phyloP scores from a whole-genome alignment of 2,329 filamentous ascomycete species.

The Venturia pyrina region DNA sequence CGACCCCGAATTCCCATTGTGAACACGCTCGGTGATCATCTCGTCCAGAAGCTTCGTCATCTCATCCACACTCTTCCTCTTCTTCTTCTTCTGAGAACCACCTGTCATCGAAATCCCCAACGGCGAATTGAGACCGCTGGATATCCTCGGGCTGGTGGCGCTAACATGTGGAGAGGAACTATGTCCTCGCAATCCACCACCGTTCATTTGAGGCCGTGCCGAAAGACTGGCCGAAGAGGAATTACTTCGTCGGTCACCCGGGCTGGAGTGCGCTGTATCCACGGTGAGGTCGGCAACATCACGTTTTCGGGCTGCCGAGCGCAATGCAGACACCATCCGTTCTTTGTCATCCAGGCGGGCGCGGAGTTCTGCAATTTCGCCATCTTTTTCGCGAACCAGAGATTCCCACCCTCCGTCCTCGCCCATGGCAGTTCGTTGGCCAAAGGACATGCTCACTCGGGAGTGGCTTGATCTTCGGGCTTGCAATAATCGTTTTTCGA shows the following conservation, averaged over 20 bases:
- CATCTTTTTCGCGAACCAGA: constrained; percentile 76
- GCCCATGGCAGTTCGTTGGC: constrained; percentile 50
- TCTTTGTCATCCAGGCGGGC: constrained; percentile 90
- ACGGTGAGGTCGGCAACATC: constrained; percentile 60
- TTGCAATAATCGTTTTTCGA: constrained; percentile 87
- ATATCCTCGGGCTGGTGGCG: not conserved
- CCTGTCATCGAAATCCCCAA: not conserved
- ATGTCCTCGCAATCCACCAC: not conserved
- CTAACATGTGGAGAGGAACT: not conserved
- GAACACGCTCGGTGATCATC: constrained; percentile 68
- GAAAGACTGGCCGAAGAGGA: constrained; percentile 5
- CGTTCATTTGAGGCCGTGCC: not conserved
- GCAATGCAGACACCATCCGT: constrained; percentile 78
- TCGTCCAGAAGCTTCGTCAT: constrained; percentile 91
- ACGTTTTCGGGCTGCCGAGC: constrained; percentile 74
- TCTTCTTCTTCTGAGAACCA: constrained; percentile 25
- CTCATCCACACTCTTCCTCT: constrained; percentile 68
- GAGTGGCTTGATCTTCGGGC: constrained; percentile 84
- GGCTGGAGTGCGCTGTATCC: constrained; percentile 16
- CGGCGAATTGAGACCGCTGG: not conserved
- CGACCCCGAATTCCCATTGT: not conserved
- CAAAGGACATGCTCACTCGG: constrained; percentile 67
- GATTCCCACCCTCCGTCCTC: constrained; percentile 69
- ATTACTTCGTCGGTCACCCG: constrained; percentile 4
- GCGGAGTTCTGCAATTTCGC: constrained; percentile 84